Evolutionary conservation across 2,329 filamentous ascomycete species (phyloP).

Genomic region (Verticillium isaacii): DNA sequence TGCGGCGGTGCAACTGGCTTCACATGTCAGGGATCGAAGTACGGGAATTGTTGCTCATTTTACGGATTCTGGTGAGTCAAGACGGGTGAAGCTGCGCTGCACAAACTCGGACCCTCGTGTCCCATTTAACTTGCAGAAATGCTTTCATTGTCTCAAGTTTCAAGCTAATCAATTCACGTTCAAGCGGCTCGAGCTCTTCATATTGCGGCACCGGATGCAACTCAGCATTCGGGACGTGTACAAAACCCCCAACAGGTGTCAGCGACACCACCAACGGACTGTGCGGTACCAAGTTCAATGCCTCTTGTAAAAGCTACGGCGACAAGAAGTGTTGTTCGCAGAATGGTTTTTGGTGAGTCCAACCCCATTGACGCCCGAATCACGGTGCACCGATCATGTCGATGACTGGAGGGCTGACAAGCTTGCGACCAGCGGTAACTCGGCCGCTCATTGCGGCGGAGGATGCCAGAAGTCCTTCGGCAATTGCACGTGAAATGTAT

Average conservation of each 20-base stretch:
- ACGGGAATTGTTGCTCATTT: slow-evolving; percentile 34
- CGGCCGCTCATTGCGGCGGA: slow-evolving; percentile 20
- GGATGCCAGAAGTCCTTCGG: slow-evolving; percentile 30
- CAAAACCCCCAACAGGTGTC: slow-evolving; percentile 14
- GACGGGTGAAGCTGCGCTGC: too few species aligned
- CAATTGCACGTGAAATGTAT: slow-evolving; percentile 13
- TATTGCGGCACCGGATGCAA: slow-evolving; percentile 35
- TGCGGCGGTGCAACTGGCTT: slow-evolving; percentile 27
- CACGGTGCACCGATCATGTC: neutral
- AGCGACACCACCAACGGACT: slow-evolving; percentile 30
- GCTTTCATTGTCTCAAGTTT: neutral
- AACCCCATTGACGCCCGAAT: neutral
- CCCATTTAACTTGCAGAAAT: neutral
- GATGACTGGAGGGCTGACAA: slow-evolving; percentile 6
- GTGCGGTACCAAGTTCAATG: slow-evolving; percentile 24
- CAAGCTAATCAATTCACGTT: neutral
- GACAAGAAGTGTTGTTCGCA: slow-evolving; percentile 29
- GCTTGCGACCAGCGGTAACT: slow-evolving; percentile 18
- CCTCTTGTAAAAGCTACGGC: slow-evolving; percentile 25
- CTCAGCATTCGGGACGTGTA: slow-evolving; percentile 27
- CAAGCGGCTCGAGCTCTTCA: slow-evolving; percentile 22
- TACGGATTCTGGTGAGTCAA: slow-evolving; percentile 33
- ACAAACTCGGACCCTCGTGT: neutral
- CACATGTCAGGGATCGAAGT: slow-evolving; percentile 28
- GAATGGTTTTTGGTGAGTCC: slow-evolving; percentile 28